Conservation (phyloP, 768 basidiomycete genomes). For the Trametes sanguinea region DNA sequence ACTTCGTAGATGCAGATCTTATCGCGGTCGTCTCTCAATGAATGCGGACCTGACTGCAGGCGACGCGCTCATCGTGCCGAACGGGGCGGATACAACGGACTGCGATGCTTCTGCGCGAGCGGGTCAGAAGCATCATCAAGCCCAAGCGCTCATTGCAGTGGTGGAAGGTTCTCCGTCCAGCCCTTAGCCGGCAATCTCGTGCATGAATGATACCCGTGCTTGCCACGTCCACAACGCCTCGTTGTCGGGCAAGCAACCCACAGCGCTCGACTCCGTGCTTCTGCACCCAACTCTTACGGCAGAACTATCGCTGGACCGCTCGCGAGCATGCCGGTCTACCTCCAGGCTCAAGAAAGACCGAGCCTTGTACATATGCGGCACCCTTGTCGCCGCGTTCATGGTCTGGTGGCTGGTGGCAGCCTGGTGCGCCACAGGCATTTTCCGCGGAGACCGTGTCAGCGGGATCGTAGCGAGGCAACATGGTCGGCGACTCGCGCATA, state of each 20-base stretch:
- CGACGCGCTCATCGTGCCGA: no score
- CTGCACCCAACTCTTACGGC: background rate
- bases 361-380: background rate
- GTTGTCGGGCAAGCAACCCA: background rate
- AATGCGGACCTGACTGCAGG: no score
- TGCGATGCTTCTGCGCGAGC: background rate
- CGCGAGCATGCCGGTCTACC: background rate
- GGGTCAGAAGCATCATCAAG: no score
- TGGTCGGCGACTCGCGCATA: no score
- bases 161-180: background rate
- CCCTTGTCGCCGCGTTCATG: background rate
- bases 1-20: no score
- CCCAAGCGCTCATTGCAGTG: no score
- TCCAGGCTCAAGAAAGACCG: background rate
- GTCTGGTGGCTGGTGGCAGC: background rate
- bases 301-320: background rate
- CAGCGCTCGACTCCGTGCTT: background rate
- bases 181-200: background rate
- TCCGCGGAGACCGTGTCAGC: constrained; percentile 6
- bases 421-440: background rate
- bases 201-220: background rate
- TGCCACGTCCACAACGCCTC: background rate
- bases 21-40: no score
- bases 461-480: no score
- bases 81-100: background rate